A percentile compares a stretch with the other conserved stretches of the same genome.
phyloP scores from a whole-genome alignment of 345 rosid genomes.

The Syzygium jambos region DNA sequence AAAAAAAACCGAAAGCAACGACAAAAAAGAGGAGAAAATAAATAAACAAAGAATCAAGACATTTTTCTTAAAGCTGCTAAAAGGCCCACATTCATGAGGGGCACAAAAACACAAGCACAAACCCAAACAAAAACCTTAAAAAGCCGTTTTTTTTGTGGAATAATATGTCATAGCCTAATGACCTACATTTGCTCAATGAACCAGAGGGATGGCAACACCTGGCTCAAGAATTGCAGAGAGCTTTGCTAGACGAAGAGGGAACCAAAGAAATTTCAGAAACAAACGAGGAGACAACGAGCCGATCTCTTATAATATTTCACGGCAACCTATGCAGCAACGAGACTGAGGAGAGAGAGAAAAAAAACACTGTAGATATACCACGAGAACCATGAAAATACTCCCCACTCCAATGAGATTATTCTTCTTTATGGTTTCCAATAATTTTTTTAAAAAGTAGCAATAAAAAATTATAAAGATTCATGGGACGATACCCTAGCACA shows the following conservation, averaged over 20 bases:
- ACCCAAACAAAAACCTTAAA: background rate
- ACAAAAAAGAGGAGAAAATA: background rate
- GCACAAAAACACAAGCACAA: background rate
- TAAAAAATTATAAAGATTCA: background rate
- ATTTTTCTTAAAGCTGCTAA: background rate
- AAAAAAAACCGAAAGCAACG: background rate
- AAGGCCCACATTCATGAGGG: background rate
- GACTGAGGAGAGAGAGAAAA: background rate
- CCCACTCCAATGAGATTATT: background rate
- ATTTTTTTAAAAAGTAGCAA: too few relatives aligned
- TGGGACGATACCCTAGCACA: slow-evolving; percentile 8
- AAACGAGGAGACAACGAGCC: slow-evolving; percentile 63
- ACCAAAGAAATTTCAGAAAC: slow-evolving; percentile 41
- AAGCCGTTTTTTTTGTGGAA: background rate
- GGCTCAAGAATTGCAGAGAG: slow-evolving; percentile 22
- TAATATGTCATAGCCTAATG: background rate
- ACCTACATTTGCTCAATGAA: background rate
- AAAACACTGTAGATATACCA: background rate
- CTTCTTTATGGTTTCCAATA: background rate
- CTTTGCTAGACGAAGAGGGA: slow-evolving; percentile 59
- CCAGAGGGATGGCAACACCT: slow-evolving; percentile 17
- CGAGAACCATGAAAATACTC: background rate
- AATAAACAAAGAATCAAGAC: background rate
- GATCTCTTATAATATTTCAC: slow-evolving; percentile 34
- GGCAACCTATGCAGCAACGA: slow-evolving; percentile 11